Evolutionary conservation across 371 early-diverging fungal genomes (phyloP).

Genomic region (Blakeslea trispora): DNA sequence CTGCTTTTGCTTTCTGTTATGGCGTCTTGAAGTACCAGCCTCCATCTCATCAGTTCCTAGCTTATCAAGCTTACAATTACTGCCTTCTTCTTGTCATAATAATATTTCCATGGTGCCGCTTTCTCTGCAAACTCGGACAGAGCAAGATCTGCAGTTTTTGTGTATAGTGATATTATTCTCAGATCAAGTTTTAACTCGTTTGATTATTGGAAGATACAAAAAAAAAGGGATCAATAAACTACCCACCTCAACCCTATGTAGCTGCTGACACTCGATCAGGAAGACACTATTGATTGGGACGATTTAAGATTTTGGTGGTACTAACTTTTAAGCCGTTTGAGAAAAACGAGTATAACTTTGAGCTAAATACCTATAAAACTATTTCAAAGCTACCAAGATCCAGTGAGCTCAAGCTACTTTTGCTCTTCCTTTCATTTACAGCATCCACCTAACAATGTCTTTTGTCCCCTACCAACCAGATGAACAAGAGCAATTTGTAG

Average conservation of each 20-base stretch:
- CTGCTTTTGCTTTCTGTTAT: constrained; percentile 6
- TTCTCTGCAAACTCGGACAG: constrained; percentile 19
- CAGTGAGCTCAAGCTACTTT: constrained; percentile 6
- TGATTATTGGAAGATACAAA: constrained; percentile 10
- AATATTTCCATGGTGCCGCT: constrained; percentile 19
- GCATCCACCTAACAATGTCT: constrained; percentile 5
- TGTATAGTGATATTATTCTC: constrained; percentile 15
- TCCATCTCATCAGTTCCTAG: neutral
- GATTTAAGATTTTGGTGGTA: constrained; percentile 5
- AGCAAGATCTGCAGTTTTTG: constrained; percentile 21
- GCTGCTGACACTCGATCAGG: constrained; percentile 14
- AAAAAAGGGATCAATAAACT: constrained; percentile 13
- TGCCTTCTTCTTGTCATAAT: constrained; percentile 19
- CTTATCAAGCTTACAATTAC: constrained; percentile 11
- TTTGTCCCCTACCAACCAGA: constrained; percentile 20
- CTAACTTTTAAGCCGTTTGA: constrained; percentile 8
- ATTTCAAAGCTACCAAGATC: constrained; percentile 6
- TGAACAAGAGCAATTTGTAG: constrained; percentile 16
- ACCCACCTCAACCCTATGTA: constrained; percentile 12
- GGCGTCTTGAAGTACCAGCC: constrained; percentile 7
- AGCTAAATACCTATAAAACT: constrained; percentile 7
- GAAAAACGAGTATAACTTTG: constrained; percentile 7
- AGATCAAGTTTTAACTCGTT: constrained; percentile 12
- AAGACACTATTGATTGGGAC: constrained; percentile 13
- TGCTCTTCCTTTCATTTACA: constrained; percentile 6